Conservation (phyloP, 352 stramenopile genomes). For the Phytophthora cryptogea region DNA sequence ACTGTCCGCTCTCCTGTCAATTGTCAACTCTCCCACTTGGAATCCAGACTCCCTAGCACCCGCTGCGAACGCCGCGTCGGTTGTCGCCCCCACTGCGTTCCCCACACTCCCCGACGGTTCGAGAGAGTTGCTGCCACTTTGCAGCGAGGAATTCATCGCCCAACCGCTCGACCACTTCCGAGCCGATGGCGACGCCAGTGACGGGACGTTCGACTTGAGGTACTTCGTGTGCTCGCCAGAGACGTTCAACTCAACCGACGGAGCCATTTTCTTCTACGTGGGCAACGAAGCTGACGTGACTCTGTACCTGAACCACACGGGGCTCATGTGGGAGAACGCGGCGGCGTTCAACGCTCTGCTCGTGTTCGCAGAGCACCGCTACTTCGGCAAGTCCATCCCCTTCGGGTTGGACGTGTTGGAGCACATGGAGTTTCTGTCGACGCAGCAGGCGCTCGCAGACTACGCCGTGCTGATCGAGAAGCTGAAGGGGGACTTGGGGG, state of each 20-base stretch:
- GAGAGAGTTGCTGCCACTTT: slow-evolving; percentile 47
- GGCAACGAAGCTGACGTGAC: slow-evolving; percentile 96
- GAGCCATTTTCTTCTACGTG: slow-evolving; percentile 93
- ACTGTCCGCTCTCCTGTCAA: slow-evolving; percentile 10
- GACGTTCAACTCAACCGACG: slow-evolving; percentile 43
- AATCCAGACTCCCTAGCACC: neutral
- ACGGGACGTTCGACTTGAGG: slow-evolving; percentile 50
- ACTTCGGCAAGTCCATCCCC: slow-evolving; percentile 94
- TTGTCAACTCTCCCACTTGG: slow-evolving; percentile 4
- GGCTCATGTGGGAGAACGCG: slow-evolving; percentile 96
- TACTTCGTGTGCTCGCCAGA: slow-evolving; percentile 75
- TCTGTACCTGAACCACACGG: slow-evolving; percentile 95
- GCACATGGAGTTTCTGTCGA: slow-evolving; percentile 78
- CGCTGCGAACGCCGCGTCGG: neutral
- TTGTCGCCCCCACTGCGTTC: slow-evolving; percentile 16
- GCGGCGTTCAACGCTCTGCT: slow-evolving; percentile 88
- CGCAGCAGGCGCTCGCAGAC: slow-evolving; percentile 85
- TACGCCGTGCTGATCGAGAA: slow-evolving; percentile 65
- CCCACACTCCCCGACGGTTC: slow-evolving; percentile 24
- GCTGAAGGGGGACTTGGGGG: slow-evolving; percentile 37
- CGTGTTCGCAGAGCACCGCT: slow-evolving; percentile 97
- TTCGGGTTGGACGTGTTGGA: slow-evolving; percentile 72
- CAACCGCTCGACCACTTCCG: slow-evolving; percentile 62
- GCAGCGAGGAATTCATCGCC: slow-evolving; percentile 47
- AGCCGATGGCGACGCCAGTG: slow-evolving; percentile 16